A percentile compares a stretch with the other conserved stretches of the same genome.
Evolutionary conservation across 305 asterid genomes (phyloP).

Genomic region (Salvia sclarea): DNA sequence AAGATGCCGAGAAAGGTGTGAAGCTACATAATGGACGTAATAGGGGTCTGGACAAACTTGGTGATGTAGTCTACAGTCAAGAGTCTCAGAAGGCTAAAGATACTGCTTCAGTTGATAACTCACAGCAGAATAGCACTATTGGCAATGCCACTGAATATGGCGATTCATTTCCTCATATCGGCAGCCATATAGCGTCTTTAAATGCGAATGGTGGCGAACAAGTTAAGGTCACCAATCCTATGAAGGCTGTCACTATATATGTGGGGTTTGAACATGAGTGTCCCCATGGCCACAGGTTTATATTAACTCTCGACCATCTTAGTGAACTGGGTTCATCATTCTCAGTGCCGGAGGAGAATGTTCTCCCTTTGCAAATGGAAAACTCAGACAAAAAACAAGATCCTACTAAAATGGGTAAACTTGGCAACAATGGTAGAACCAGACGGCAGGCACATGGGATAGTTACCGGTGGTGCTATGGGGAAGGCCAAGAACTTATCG

Average conservation of each 20-base stretch:
- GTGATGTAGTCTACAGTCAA: slow-evolving; percentile 45
- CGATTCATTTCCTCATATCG: slow-evolving; percentile 49
- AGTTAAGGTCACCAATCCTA: slow-evolving; percentile 39
- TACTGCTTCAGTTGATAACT: slow-evolving; percentile 39
- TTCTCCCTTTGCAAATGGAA: slow-evolving; percentile 41
- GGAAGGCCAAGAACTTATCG: slow-evolving; percentile 50
- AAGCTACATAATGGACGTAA: slow-evolving; percentile 45
- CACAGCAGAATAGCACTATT: slow-evolving; percentile 34
- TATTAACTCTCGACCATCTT: slow-evolving; percentile 70
- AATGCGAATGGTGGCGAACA: slow-evolving; percentile 35
- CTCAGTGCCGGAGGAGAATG: slow-evolving; percentile 57
- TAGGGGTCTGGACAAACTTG: slow-evolving; percentile 40
- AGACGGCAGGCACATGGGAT: slow-evolving; percentile 67
- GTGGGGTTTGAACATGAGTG: slow-evolving; percentile 95
- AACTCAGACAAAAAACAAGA: slow-evolving; percentile 53
- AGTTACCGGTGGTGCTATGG: slow-evolving; percentile 40
- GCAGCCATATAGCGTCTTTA: slow-evolving; percentile 45
- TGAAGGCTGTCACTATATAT: slow-evolving; percentile 50
- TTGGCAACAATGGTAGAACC: slow-evolving; percentile 56
- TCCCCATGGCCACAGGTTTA: slow-evolving; percentile 91
- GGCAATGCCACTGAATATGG: slow-evolving; percentile 34
- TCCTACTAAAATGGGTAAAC: slow-evolving; percentile 52
- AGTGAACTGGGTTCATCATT: slow-evolving; percentile 67
- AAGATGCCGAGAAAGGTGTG: slow-evolving; percentile 49
- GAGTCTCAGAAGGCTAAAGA: slow-evolving; percentile 42